Base-by-base conservation (phyloP, 768 basidiomycete species). In the Lactifluus rugatus region DNA sequence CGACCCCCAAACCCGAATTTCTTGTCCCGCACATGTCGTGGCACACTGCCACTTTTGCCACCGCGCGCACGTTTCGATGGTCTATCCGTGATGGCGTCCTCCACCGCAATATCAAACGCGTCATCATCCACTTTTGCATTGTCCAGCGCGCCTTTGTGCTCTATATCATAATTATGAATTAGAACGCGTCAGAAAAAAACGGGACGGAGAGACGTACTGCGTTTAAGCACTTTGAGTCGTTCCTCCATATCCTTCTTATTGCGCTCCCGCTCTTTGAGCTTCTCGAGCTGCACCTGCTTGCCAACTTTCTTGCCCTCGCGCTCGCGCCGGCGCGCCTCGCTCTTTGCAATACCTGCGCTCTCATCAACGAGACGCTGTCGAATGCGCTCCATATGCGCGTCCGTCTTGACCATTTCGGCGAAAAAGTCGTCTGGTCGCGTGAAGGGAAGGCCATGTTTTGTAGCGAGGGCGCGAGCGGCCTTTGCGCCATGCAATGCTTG, bases 391-490 rank as follows among this genome's bases (percentile, higher is more conserved):
- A 99, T 99, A 72, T 99, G 96, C 7, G 88, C 76, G 66, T 99
- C 96, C 32, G 85, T 86, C 72, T 98, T 97, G 64, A 97, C 87
- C 95, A 98, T 98, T 73, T 98, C 95, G 23, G 95, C 95, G 63
- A 95, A 98, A 70, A 93, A 98, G 72, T 97, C 95, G 0, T 82
- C 65, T 0, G 96, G 96, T 14, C 95, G 87, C 10, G 89, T 87
- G 73, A 96, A 98, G 0, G 93, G 84, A 58, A 93, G 75, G 23
- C 83, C 80, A 69, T 85, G 79, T 66, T 89, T 85, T 13, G 78
- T 73, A n/a, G 90, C 90, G n/a, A 93, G 81, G 2, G 77, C 68
- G 52, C 82, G 83, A 2, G 93, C 93, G 26, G 78, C 72, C 54
- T 85, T 81, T n/a, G 87, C 93, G 41, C 84, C 74, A 60, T 93